These are phyloP conservation scores for Paramecium sonneborni DNA, from an alignment of 73 alveolate species.

Conservation along the genomic window DNA sequence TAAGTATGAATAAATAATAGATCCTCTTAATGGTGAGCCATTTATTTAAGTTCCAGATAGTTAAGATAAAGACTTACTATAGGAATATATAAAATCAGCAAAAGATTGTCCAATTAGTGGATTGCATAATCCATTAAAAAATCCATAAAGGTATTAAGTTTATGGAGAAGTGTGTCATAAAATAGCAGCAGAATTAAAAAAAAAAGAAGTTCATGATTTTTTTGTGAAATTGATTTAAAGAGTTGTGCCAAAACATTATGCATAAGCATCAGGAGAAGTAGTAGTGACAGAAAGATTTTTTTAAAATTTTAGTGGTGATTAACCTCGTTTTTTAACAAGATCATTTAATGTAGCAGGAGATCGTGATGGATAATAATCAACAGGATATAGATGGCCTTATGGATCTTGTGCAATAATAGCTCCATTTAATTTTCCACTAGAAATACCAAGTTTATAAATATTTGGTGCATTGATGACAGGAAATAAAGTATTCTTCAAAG, in stretches of 20 bases:
- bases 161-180: constrained; percentile 79
- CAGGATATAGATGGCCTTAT: constrained; percentile 86
- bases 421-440: constrained; percentile 88
- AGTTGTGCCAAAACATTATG: constrained; percentile 71
- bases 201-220: constrained; percentile 73
- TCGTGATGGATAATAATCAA: constrained; percentile 73
- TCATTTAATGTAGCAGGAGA: constrained; percentile 82
- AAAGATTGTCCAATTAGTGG: constrained; percentile 72
- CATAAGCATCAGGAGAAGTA: constrained; percentile 76
- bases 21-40: constrained; percentile 77
- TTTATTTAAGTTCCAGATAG: constrained; percentile 72
- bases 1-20: constrained; percentile 57
- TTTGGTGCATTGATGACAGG: constrained; percentile 89
- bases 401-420: constrained; percentile 80
- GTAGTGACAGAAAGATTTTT: constrained; percentile 80
- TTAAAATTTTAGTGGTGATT: constrained; percentile 84
- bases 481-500: constrained; percentile 77
- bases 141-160: constrained; percentile 80
- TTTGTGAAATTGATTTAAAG: constrained; percentile 72
- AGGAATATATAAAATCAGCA: constrained; percentile 62
- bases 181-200: constrained; percentile 71
- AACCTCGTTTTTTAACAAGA: constrained; percentile 77
- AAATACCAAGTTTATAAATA: constrained; percentile 80
- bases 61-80: constrained; percentile 46
- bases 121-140: constrained; percentile 83